A percentile compares a stretch with the other conserved stretches of the same genome.
Conservation (phyloP, 2,329 filamentous ascomycete species). For the Curvularia sp. region DNA sequence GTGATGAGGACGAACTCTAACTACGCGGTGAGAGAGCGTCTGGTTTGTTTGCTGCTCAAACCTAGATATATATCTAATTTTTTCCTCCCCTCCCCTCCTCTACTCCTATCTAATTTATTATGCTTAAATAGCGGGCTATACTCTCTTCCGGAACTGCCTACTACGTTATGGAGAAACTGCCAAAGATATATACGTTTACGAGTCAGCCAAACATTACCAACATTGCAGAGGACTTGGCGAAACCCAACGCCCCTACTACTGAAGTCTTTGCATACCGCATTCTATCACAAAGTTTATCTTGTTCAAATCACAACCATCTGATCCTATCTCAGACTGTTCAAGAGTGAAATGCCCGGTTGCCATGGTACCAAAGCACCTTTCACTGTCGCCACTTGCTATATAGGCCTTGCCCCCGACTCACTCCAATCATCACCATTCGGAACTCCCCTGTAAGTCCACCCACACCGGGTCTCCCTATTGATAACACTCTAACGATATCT, state of each 20-base stretch:
- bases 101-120: too few species aligned
- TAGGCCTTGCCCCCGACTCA: background rate
- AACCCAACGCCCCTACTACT: background rate
- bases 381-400: background rate
- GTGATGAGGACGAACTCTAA: too few species aligned
- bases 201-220: too few species aligned
- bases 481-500: background rate
- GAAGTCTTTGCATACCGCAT: background rate
- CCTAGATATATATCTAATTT: too few species aligned
- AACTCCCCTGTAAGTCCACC: background rate
- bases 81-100: too few species aligned
- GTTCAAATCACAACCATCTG: background rate
- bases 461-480: background rate
- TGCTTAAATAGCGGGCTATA: too few species aligned
- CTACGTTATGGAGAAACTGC: too few species aligned
- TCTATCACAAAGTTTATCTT: background rate
- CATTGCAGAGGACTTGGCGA: too few species aligned
- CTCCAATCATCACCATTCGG: background rate
- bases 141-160: too few species aligned
- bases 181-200: too few species aligned
- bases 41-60: too few species aligned
- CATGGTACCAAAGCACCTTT: background rate
- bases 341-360: background rate
- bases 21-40: too few species aligned
- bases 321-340: background rate